phyloP scores from a whole-genome alignment of 345 rosid species.

The Brassica incana region DNA sequence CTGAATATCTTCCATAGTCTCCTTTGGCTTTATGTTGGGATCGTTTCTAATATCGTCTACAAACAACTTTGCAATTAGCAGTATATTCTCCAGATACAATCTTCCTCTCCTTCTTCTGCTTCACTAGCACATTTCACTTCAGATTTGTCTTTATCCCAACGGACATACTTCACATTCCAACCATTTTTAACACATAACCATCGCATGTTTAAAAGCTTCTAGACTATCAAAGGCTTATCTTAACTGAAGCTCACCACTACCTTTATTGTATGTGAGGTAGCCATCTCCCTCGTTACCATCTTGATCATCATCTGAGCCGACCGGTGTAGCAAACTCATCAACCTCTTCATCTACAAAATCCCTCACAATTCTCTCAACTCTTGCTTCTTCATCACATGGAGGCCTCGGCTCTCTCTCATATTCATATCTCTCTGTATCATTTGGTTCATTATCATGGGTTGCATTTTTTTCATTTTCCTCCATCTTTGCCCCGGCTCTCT shows the following conservation, averaged over 20 bases:
- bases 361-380: neutral
- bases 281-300: neutral
- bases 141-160: neutral
- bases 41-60: neutral
- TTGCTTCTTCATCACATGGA: neutral
- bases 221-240: neutral
- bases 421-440: no score
- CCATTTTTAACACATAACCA: neutral
- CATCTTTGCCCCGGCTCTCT: no score
- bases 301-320: neutral
- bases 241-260: neutral
- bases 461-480: no score
- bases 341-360: neutral
- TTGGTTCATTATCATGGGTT: no score
- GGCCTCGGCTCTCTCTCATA: no score
- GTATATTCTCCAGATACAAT: neutral
- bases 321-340: neutral
- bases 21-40: neutral
- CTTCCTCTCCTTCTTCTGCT: neutral
- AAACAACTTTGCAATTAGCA: neutral
- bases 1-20: neutral
- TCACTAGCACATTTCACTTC: neutral
- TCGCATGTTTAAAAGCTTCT: neutral
- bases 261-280: neutral
- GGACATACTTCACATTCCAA: neutral